These are phyloP conservation scores for Yamadazyma conglobata DNA, from an alignment of 1,139 yeast species.

Conservation along the genomic window DNA sequence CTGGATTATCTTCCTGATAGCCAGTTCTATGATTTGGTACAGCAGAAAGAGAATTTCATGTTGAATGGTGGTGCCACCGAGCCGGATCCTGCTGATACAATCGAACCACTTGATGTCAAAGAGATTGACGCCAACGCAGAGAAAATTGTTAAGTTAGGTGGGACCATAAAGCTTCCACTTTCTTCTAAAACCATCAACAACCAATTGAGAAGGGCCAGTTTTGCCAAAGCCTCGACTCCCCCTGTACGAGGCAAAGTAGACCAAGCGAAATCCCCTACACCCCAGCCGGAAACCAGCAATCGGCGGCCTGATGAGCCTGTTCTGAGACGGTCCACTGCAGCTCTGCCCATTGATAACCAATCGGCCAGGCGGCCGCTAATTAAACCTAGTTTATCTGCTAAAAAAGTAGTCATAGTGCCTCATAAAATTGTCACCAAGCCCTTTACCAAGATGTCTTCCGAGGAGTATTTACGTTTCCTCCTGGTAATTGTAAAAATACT, in stretches of 20 bases:
- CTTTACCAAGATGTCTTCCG: constrained; percentile 34
- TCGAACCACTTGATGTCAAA: constrained; percentile 6
- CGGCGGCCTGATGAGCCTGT: not conserved
- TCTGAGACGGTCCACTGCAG: not conserved
- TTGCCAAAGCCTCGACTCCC: constrained; percentile 5
- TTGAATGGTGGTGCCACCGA: constrained; percentile 18
- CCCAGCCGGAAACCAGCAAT: not conserved
- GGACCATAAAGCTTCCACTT: constrained; percentile 35
- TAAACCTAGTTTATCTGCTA: constrained; percentile 11
- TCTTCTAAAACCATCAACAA: constrained; percentile 42
- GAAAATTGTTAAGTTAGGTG: constrained; percentile 35
- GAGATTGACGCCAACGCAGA: constrained; percentile 16
- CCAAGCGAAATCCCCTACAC: not conserved
- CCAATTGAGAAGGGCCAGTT: constrained; percentile 27
- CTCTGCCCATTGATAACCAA: constrained; percentile 1
- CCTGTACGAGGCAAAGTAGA: constrained; percentile 2
- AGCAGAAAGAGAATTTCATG: constrained; percentile 34
- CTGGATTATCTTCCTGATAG: constrained; percentile 29
- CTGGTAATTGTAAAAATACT: constrained; percentile 37
- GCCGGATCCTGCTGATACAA: constrained; percentile 15
- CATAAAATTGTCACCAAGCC: constrained; percentile 44
- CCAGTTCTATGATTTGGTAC: constrained; percentile 34
- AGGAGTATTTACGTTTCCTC: constrained; percentile 38
- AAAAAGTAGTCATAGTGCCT: constrained; percentile 38
- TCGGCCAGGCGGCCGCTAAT: constrained; percentile 7